These are phyloP conservation scores for Takakia lepidozioides DNA, from an alignment of 225 moss, liverwort and hornwort species.

Conservation along the genomic window DNA sequence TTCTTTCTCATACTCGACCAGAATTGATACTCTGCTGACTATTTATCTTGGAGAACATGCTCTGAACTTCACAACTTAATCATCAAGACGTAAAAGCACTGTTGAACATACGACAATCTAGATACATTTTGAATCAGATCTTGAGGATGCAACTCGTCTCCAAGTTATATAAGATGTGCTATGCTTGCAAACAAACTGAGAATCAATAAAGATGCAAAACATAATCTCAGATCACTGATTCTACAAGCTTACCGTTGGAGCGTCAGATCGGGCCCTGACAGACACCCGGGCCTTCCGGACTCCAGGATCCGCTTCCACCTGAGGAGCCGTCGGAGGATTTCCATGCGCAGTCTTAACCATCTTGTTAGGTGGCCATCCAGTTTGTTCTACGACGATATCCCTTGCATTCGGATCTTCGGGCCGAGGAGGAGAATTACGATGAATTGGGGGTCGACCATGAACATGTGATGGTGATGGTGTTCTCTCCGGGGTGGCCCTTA, in stretches of 20 bases:
- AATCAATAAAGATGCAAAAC: too few relatives aligned
- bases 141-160: too few relatives aligned
- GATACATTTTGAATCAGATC: too few relatives aligned
- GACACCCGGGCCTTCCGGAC: conserved; percentile 51
- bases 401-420: conserved; percentile 12
- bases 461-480: conserved; percentile 19
- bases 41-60: too few relatives aligned
- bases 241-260: conserved; percentile 46
- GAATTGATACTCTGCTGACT: too few relatives aligned
- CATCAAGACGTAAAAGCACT: too few relatives aligned
- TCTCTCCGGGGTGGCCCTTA: conserved; percentile 14
- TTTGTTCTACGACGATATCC: conserved; percentile 7
- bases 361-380: conserved; percentile 23
- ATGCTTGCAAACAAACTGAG: too few relatives aligned
- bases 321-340: conserved; percentile 15
- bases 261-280: conserved; percentile 56
- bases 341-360: conserved; percentile 18
- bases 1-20: too few relatives aligned
- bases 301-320: conserved; percentile 38
- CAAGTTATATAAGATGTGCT: too few relatives aligned
- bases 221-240: too few relatives aligned
- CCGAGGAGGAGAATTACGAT: conserved; percentile 11
- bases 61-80: too few relatives aligned
- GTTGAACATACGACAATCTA: too few relatives aligned
- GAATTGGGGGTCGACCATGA: not conserved